Percentiles rank a stretch among this genome's conserved stretches.
Evolutionary conservation across 75 land plant species (phyloP).

Genomic region (Selaginella tamariscina): DNA sequence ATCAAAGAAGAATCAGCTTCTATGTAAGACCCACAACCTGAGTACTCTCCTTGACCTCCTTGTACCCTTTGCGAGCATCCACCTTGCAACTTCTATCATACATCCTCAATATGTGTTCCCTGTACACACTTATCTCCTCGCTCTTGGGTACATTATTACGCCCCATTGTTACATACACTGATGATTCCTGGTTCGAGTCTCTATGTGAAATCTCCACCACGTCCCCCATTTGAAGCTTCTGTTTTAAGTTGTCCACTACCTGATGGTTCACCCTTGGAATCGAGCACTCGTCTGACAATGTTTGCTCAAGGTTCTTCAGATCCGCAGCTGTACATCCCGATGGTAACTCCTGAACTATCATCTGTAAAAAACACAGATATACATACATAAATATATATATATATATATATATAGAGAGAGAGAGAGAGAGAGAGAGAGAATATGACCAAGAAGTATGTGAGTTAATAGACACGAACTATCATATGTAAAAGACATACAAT

Average conservation of each 20-base stretch:
- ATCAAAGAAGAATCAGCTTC: too few species aligned
- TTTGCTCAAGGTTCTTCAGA: slow-evolving; percentile 37
- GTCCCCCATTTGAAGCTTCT: slow-evolving; percentile 81
- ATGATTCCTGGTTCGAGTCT: background rate
- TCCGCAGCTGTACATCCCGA: slow-evolving; percentile 59
- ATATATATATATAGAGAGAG: background rate
- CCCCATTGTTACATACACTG: background rate
- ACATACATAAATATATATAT: background rate
- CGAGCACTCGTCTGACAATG: too few species aligned
- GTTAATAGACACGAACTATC: background rate
- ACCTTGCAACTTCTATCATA: slow-evolving; percentile 18
- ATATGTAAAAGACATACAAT: too few species aligned
- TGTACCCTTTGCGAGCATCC: background rate
- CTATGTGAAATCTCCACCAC: slow-evolving; percentile 58
- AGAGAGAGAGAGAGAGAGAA: slow-evolving; percentile 4
- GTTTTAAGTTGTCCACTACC: slow-evolving; percentile 44
- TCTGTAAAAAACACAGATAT: slow-evolving; percentile 37
- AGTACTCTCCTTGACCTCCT: background rate
- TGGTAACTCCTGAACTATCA: slow-evolving; percentile 81
- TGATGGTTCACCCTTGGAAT: slow-evolving; percentile 65
- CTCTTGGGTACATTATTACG: background rate
- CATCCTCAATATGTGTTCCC: slow-evolving; percentile 22
- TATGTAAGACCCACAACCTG: slow-evolving; percentile 3
- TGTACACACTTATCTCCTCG: slow-evolving; percentile 5
- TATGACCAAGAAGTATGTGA: background rate